These are phyloP conservation scores for Phlebopus sp. DNA, from an alignment of 1,284 basidiomycete genomes.

Conservation along the genomic window DNA sequence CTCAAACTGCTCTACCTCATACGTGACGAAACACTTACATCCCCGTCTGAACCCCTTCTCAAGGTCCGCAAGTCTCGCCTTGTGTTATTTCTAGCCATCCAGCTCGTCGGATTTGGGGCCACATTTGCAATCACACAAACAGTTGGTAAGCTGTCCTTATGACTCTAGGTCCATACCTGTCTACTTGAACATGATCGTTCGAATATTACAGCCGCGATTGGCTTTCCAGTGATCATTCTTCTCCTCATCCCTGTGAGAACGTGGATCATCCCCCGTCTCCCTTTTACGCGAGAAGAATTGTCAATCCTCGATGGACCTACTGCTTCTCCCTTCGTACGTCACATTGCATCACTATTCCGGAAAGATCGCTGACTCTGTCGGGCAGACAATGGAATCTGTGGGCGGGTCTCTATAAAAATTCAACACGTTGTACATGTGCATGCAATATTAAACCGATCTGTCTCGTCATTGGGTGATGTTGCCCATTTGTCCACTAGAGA, in stretches of 20 bases:
- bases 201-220: slow-evolving; percentile 76
- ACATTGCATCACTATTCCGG: background rate
- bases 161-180: background rate
- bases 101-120: slow-evolving; percentile 84
- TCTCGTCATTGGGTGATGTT: too few species aligned
- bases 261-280: slow-evolving; percentile 69
- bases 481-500: too few species aligned
- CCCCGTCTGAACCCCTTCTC: slow-evolving; percentile 66
- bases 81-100: slow-evolving; percentile 74
- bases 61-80: slow-evolving; percentile 76
- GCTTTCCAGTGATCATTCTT: slow-evolving; percentile 89
- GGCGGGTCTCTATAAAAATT: slow-evolving; percentile 40
- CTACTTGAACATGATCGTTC: slow-evolving; percentile 6
- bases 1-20: slow-evolving; percentile 82
- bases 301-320: slow-evolving; percentile 85
- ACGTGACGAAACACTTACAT: slow-evolving; percentile 66
- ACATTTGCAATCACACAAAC: slow-evolving; percentile 94
- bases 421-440: too few species aligned
- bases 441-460: too few species aligned
- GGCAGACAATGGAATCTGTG: slow-evolving; percentile 56
- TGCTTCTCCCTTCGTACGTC: slow-evolving; percentile 77
- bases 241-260: slow-evolving; percentile 83
- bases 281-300: slow-evolving; percentile 82
- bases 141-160: slow-evolving; percentile 52
- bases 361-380: background rate